Evolutionary conservation across 2,329 filamentous ascomycete species (phyloP).

Genomic region (Colletotrichum cordylinicola): DNA sequence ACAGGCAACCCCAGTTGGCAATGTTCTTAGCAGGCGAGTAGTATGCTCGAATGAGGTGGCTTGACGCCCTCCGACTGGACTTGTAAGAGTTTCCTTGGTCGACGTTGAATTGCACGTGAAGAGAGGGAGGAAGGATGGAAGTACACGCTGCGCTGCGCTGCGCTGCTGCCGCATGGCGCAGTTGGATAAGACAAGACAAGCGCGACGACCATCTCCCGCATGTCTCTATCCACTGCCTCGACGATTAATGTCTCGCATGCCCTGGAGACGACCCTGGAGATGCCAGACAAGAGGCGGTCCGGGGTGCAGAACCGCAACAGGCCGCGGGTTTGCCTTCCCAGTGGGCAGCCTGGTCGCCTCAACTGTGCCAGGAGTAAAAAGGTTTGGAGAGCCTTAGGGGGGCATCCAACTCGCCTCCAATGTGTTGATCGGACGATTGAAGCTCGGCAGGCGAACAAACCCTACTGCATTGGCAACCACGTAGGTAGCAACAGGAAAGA

Average conservation of each 20-base stretch:
- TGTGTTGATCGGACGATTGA: background rate
- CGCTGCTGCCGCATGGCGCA: background rate
- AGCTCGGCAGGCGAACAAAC: background rate
- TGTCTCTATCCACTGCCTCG: background rate
- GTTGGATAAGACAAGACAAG: background rate
- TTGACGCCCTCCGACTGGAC: background rate
- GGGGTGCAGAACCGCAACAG: background rate
- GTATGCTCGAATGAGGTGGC: background rate
- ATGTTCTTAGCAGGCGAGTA: background rate
- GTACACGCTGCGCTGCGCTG: too few species aligned
- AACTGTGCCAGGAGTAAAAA: background rate
- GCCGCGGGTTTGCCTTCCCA: too few species aligned
- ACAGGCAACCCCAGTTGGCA: background rate
- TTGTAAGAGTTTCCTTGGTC: background rate
- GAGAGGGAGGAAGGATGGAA: background rate
- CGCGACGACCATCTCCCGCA: background rate
- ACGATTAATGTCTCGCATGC: background rate
- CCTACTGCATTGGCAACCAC: background rate
- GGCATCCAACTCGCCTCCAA: background rate
- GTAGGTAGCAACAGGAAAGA: background rate
- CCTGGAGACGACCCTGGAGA: background rate
- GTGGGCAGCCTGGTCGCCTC: background rate
- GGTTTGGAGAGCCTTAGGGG: background rate
- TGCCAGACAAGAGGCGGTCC: background rate
- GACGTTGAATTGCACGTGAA: background rate